Evolutionary conservation across 306 rosid genomes (phyloP).

Genomic region (Alnus rubra): DNA sequence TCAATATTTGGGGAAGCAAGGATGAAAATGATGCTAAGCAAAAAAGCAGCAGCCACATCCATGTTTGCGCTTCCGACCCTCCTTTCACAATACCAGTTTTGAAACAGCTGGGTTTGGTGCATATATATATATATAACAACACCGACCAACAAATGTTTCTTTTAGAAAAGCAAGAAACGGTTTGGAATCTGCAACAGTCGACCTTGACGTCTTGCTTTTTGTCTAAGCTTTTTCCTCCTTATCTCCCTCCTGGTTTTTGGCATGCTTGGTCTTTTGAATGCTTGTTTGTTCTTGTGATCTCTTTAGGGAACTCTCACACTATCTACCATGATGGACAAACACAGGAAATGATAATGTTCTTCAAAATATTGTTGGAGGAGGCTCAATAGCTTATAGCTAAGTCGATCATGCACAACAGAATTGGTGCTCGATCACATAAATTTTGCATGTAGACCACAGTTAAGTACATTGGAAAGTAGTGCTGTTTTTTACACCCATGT

Average conservation of each 20-base stretch:
- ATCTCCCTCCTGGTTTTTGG: constrained; percentile 13
- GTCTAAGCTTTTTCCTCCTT: constrained; percentile 2
- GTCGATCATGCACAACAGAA: too few species aligned
- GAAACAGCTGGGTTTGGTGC: neutral
- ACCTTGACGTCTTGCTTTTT: neutral
- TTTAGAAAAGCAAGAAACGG: constrained; percentile 9
- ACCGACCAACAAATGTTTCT: too few species aligned
- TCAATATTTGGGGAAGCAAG: neutral
- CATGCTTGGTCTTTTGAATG: constrained; percentile 2
- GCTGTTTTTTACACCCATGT: too few species aligned
- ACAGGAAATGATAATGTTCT: too few species aligned
- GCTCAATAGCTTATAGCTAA: too few species aligned
- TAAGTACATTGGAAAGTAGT: too few species aligned
- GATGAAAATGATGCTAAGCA: constrained; percentile 21
- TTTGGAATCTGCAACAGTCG: neutral
- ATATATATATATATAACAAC: neutral
- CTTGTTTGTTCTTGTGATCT: neutral
- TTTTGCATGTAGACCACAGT: too few species aligned
- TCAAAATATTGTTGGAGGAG: too few species aligned
- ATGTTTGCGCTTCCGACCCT: neutral
- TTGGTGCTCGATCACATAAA: too few species aligned
- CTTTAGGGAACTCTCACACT: neutral
- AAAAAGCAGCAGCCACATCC: constrained; percentile 14
- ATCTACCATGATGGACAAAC: too few species aligned
- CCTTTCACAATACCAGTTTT: neutral